phyloP scores from a whole-genome alignment of 2,329 filamentous ascomycete genomes.

The Aspergillus fischeri region DNA sequence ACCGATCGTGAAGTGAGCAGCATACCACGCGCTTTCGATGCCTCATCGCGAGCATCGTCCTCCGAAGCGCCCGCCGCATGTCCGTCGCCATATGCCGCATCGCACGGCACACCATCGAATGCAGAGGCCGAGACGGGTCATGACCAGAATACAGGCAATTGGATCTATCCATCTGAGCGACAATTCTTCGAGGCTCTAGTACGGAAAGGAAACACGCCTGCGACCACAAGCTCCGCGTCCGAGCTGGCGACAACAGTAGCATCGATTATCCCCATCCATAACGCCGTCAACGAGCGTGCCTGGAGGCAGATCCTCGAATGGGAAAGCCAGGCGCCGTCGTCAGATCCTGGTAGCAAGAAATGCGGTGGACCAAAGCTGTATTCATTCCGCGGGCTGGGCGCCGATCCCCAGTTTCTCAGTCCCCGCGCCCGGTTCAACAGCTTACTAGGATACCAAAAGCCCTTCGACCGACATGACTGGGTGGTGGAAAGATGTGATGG shows the following conservation, averaged over 20 bases:
- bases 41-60: conserved; percentile 13
- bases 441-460: conserved; percentile 78
- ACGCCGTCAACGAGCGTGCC: conserved; percentile 94
- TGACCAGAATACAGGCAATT: conserved; percentile 71
- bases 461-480: conserved; percentile 98
- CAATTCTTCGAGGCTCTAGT: conserved; percentile 98
- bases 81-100: conserved; percentile 31
- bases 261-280: conserved; percentile 93
- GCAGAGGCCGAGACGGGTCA: conserved; percentile 72
- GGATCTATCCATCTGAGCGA: conserved; percentile 94
- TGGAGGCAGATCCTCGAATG: conserved; percentile 89
- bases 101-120: conserved; percentile 57
- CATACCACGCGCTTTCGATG: conserved; percentile 63
- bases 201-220: conserved; percentile 76
- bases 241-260: conserved; percentile 69
- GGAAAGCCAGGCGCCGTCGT: conserved; percentile 65
- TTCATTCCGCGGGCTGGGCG: conserved; percentile 68
- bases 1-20: conserved; percentile 70
- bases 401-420: conserved; percentile 57
- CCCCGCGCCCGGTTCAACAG: conserved; percentile 81
- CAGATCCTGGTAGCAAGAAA: conserved; percentile 55
- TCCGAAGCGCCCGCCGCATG: conserved; percentile 20
- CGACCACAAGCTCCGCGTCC: conserved; percentile 40
- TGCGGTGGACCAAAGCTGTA: conserved; percentile 78
- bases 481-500: conserved; percentile 84